Conservation (phyloP, 2,329 filamentous ascomycete genomes). For the Apiospora koreana region DNA sequence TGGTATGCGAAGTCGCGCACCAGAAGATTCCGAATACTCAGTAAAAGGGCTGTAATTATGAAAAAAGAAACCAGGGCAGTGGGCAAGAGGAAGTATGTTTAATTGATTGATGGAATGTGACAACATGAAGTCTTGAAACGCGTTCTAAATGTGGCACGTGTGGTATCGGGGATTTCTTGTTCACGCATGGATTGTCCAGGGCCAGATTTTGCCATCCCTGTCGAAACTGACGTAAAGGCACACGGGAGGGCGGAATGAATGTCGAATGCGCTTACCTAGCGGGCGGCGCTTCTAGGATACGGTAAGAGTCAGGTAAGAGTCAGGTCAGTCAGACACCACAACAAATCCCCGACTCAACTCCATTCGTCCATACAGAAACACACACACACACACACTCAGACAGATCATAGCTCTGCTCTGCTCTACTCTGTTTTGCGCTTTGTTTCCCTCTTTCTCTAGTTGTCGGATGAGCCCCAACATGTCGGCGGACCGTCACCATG, state of each 20-base stretch:
- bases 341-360: not conserved
- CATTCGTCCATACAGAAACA: not conserved
- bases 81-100: not conserved
- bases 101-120: not conserved
- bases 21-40: not conserved
- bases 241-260: not conserved
- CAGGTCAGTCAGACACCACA: not conserved
- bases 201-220: not conserved
- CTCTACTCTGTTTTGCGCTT: not conserved
- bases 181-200: not conserved
- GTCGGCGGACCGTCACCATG: conserved; percentile 34
- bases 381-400: too few relatives aligned
- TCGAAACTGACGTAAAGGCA: not conserved
- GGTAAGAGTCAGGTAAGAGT: too few relatives aligned
- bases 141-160: not conserved
- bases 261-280: not conserved
- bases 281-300: not conserved
- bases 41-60: too few relatives aligned
- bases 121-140: too few relatives aligned
- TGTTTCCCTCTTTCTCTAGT: not conserved
- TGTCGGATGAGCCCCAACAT: not conserved
- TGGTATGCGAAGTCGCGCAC: not conserved
- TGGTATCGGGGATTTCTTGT: not conserved
- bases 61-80: not conserved
- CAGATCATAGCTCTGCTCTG: too few relatives aligned